Evolutionary conservation across 768 basidiomycete genomes (phyloP), one percentile per base, ranked within the genome.

Genomic region (Mycena vulgaris): DNA sequence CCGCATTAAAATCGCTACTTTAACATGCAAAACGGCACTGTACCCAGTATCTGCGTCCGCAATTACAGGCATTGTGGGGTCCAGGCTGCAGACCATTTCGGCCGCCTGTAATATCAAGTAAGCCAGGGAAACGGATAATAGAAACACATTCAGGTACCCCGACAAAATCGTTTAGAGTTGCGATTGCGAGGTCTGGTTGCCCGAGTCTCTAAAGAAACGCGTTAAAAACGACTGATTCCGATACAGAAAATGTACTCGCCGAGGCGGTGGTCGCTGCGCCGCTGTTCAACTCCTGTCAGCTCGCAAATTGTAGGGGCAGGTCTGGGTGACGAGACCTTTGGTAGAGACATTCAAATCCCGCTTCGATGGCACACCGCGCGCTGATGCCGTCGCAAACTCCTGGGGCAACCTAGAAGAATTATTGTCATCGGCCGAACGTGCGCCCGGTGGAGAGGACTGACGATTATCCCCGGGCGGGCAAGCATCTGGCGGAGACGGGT

Each of bases 201-300:
- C 88, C 88, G n/a, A 72, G 67, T 45, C 71, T 58, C 58, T 63
- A 55, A 8, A 67, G 19, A 27, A 17, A 28, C 3, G 2, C n/a
- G n/a, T n/a, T 6, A 16, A 11, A 51, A n/a, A 21, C 51, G 37
- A 2, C 23, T 8, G 21, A 10, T 21, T 16, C n/a, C 10, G 6
- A 11, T 16, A 40, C 14, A 28, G 9, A 11, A 19, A 23, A 25
- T 23, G n/a, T 21, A 53, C 68, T 52, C 13, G 53, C 88, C 1
- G 93, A 93, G 47, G 93, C 93, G 13, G 93, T 94, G 1, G 93
- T 94, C 16, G 92, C 92, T 57, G 93, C 92, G 59, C 93, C 93
- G 74, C 91, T 90, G 27, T 31, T 14, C 28, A 56, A 68, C 30
- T 48, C 14, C 31, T n/a, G 55, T 69, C 3, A 70, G 49, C 62